Evolutionary conservation across 805 yeast genomes (phyloP).

Genomic region (Danielozyma ontarioensis): DNA sequence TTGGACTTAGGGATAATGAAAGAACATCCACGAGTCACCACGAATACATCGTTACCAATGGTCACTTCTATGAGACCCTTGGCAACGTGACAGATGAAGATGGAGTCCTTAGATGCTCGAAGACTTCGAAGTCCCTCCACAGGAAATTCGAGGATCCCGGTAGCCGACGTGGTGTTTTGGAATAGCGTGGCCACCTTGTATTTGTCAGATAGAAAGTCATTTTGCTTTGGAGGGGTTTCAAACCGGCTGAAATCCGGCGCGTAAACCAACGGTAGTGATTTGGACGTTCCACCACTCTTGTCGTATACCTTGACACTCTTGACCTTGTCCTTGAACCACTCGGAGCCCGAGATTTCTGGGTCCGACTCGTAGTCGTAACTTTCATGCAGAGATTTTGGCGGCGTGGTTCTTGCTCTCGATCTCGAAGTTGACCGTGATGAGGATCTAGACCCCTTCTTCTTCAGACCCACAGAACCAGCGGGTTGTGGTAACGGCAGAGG

Average conservation of each 20-base stretch:
- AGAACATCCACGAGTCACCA: slow-evolving; percentile 67
- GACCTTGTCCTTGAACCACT: slow-evolving; percentile 45
- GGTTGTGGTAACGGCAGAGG: slow-evolving; percentile 1
- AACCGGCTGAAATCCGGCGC: slow-evolving; percentile 52
- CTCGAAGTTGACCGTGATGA: slow-evolving; percentile 2
- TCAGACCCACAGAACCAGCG: slow-evolving; percentile 3
- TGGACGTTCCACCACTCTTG: slow-evolving; percentile 44
- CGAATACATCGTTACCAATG: slow-evolving; percentile 51
- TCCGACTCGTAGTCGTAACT: slow-evolving; percentile 31
- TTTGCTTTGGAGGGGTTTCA: slow-evolving; percentile 27
- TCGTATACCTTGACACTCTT: slow-evolving; percentile 46
- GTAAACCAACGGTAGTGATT: slow-evolving; percentile 49
- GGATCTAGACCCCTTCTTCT: slow-evolving; percentile 2
- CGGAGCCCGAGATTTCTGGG: slow-evolving; percentile 42
- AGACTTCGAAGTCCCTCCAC: slow-evolving; percentile 54
- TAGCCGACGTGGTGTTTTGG: slow-evolving; percentile 60
- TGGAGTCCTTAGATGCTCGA: slow-evolving; percentile 58
- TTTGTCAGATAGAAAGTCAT: slow-evolving; percentile 37
- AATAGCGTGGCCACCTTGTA: slow-evolving; percentile 63
- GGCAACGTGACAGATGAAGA: slow-evolving; percentile 71
- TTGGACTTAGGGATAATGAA: slow-evolving; percentile 79
- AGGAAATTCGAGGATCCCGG: slow-evolving; percentile 69
- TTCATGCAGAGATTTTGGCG: slow-evolving; percentile 8
- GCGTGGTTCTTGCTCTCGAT: slow-evolving; percentile 15
- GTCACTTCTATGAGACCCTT: slow-evolving; percentile 68